Evolutionary conservation across 75 land plant species (phyloP).

Genomic region (Pseudotsuga menziesii): DNA sequence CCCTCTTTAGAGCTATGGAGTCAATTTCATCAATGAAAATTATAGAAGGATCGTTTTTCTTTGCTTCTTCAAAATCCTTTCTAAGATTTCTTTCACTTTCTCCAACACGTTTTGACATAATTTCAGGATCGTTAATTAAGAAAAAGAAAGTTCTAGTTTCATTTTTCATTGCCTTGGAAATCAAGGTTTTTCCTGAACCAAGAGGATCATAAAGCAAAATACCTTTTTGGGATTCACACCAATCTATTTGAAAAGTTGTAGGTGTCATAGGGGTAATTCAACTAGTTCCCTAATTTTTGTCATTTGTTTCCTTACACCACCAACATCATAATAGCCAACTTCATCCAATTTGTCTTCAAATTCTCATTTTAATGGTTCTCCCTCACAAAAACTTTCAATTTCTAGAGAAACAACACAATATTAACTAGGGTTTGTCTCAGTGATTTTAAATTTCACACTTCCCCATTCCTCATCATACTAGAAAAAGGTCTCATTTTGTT

Average conservation of each 20-base stretch:
- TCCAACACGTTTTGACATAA: conserved; percentile 35
- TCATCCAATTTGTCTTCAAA: conserved; percentile 31
- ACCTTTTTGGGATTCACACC: conserved; percentile 18
- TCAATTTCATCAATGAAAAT: conserved; percentile 35
- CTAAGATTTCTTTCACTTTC: conserved; percentile 35
- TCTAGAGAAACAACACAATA: too few relatives aligned
- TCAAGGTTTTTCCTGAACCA: conserved; percentile 26
- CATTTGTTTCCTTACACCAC: conserved; percentile 33
- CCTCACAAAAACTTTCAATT: too few relatives aligned
- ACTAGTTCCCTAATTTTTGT: conserved; percentile 26
- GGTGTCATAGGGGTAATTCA: neutral
- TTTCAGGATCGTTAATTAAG: conserved; percentile 35
- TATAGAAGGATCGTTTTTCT: conserved; percentile 27
- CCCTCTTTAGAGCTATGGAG: neutral
- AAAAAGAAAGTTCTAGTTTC: conserved; percentile 9
- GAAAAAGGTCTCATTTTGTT: conserved; percentile 21
- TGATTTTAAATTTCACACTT: conserved; percentile 31
- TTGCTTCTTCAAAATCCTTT: conserved; percentile 34
- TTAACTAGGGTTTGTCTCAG: too few relatives aligned
- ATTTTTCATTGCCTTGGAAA: conserved; percentile 30
- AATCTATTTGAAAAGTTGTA: too few relatives aligned
- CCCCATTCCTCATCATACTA: conserved; percentile 24
- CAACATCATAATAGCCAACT: conserved; percentile 34
- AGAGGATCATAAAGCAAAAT: conserved; percentile 34
- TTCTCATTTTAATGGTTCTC: too few relatives aligned